These are phyloP conservation scores for Dimocarpus longan DNA, from an alignment of 345 rosid species.

Conservation along the genomic window DNA sequence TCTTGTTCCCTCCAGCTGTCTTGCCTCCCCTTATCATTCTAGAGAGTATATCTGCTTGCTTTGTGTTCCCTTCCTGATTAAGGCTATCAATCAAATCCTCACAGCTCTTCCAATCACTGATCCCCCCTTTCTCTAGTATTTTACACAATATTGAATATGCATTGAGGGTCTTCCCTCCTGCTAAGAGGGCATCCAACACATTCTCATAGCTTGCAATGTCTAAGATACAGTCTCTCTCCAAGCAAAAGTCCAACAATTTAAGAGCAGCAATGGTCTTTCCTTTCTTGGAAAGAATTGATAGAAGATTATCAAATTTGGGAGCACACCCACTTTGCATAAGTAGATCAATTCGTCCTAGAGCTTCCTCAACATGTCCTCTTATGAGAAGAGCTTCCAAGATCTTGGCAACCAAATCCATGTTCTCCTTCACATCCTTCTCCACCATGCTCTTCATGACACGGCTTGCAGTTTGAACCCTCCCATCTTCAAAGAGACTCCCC, in stretches of 20 bases:
- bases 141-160: slow-evolving; percentile 85
- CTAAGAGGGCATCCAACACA: slow-evolving; percentile 79
- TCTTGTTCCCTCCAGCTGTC: slow-evolving; percentile 33
- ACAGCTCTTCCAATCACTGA: slow-evolving; percentile 65
- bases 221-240: slow-evolving; percentile 66
- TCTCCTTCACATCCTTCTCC: slow-evolving; percentile 76
- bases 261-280: slow-evolving; percentile 85
- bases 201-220: slow-evolving; percentile 73
- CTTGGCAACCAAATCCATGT: slow-evolving; percentile 77
- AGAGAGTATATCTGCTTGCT: slow-evolving; percentile 87
- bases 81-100: slow-evolving; percentile 76
- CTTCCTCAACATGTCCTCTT: slow-evolving; percentile 94
- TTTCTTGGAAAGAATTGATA: slow-evolving; percentile 67
- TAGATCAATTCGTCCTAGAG: slow-evolving; percentile 79
- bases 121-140: slow-evolving; percentile 75
- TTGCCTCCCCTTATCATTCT: slow-evolving; percentile 62
- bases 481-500: slow-evolving; percentile 83
- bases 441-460: slow-evolving; percentile 86
- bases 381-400: slow-evolving; percentile 80
- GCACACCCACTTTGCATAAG: slow-evolving; percentile 56
- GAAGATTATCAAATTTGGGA: slow-evolving; percentile 59
- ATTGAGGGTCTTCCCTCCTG: slow-evolving; percentile 83
- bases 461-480: slow-evolving; percentile 92
- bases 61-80: slow-evolving; percentile 77
- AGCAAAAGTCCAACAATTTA: slow-evolving; percentile 69